A percentile compares a stretch with the other conserved stretches of the same genome.
Evolutionary conservation across 495 filamentous ascomycete species (phyloP).

Genomic region (Aspergillus hancockii): DNA sequence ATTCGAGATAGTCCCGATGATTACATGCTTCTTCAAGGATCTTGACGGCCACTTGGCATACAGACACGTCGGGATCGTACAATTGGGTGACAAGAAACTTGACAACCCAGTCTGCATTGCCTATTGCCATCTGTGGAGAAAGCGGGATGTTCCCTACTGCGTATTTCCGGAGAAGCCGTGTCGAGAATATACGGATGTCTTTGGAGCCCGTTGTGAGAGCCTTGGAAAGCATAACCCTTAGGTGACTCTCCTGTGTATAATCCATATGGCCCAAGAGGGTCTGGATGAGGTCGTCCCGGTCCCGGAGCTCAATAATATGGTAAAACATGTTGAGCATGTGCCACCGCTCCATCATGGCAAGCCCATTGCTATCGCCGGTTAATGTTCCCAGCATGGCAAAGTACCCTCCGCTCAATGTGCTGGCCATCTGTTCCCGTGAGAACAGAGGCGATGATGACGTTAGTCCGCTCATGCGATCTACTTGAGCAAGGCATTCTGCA

Average conservation of each 20-base stretch:
- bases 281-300: constrained; percentile 87
- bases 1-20: constrained; percentile 82
- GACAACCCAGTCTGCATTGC: constrained; percentile 87
- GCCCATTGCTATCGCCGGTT: constrained; percentile 75
- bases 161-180: constrained; percentile 81
- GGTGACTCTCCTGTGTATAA: constrained; percentile 84
- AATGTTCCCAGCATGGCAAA: constrained; percentile 88
- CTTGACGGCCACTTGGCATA: constrained; percentile 93
- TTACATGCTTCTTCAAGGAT: constrained; percentile 98
- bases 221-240: constrained; percentile 88
- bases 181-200: constrained; percentile 84
- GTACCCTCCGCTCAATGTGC: constrained; percentile 87
- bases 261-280: constrained; percentile 87
- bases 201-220: constrained; percentile 89
- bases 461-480: constrained; percentile 87
- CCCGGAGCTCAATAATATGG: constrained; percentile 87
- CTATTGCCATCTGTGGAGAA: constrained; percentile 33
- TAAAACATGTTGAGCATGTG: constrained; percentile 99
- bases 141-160: constrained; percentile 49
- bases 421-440: constrained; percentile 74
- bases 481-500: constrained; percentile 91
- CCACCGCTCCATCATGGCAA: constrained; percentile 93
- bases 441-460: constrained; percentile 88
- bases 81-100: constrained; percentile 93
- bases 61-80: constrained; percentile 95